Base-by-base conservation (phyloP, 2,329 filamentous ascomycete genomes). In the Botrytis aclada region DNA sequence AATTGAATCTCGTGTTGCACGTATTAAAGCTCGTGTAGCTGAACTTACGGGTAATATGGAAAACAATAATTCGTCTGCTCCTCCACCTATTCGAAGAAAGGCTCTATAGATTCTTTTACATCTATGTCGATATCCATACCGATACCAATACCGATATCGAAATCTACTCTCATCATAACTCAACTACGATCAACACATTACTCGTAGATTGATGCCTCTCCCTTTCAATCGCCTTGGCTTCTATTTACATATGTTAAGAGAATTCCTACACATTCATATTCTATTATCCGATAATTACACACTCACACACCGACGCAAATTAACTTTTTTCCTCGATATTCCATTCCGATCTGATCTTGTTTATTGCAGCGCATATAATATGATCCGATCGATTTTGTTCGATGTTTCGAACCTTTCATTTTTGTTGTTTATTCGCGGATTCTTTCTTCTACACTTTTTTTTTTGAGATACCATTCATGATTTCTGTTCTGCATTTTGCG, bases 21-120 rank as follows among this genome's bases (percentile, higher is more conserved):
- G 96, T 76, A 99, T 99, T 87, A 98, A 98, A 84, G 96, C 96
- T 74, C 92, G 96, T 75, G 96, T 99, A 73, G 96, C 96, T 70
- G 94, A 98, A 82, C 84, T 99, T 78, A 99, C 96, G 2, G 92
- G 92, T 78, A 93, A 93, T 82, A 93, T 93, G 88, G 92, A 95
- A 58, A 64, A 47, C 25, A 73, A 54, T 25, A 73, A 63, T 18
- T 76, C 71, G 14, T 73, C 75, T 64, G 29, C 70, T 61, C 74
- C 73, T 66, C 74, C 73, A 63, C 70, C 66, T 37, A 41, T 73
- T 61, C 72, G 72, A 69, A 63, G 70, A 45, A 60, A 70, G 25
- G 16, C 67, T 67, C 64, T 67, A 41, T 67, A 67, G 3, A 56
- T 41, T 45, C 16, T 10, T 29, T 20, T 41, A 54, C 1, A 7